Evolutionary conservation across 1,284 basidiomycete genomes (phyloP).

Genomic region (Coniferiporia weirii): DNA sequence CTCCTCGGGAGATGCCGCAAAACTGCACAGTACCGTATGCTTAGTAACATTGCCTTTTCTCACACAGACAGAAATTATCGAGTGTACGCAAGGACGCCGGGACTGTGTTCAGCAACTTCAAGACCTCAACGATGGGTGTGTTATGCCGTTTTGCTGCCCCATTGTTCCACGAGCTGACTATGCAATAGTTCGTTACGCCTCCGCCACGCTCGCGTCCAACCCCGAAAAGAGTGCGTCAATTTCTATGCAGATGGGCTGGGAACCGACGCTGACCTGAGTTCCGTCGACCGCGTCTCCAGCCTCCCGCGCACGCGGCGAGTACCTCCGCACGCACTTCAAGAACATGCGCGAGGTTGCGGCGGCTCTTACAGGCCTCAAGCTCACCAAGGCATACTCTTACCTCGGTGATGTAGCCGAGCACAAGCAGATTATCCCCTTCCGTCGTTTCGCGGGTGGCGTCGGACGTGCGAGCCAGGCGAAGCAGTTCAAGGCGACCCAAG

Average conservation of each 20-base stretch:
- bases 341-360: conserved; percentile 98
- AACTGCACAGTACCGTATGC: neutral
- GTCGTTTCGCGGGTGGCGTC: conserved; percentile 94
- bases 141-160: neutral
- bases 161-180: neutral
- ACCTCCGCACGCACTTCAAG: conserved; percentile 99
- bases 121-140: conserved; percentile 13
- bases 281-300: conserved; percentile 43
- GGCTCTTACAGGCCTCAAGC: conserved; percentile 84
- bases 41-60: neutral
- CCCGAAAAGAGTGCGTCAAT: conserved; percentile 82
- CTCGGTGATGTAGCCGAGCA: conserved; percentile 93
- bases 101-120: conserved; percentile 1
- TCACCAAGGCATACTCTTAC: conserved; percentile 95
- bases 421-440: conserved; percentile 97
- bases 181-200: conserved; percentile 76
- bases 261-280: conserved; percentile 18
- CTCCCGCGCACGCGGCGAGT: conserved; percentile 90
- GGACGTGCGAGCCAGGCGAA: conserved; percentile 97
- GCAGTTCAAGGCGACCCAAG: conserved; percentile 95
- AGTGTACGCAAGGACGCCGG: neutral
- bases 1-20: neutral
- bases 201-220: conserved; percentile 78
- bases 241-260: neutral
- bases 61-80: neutral